Evolutionary conservation across 129 eudicot genomes (phyloP), one percentile per base, ranked within the genome.

Genomic region (Artemisia tridentata): DNA sequence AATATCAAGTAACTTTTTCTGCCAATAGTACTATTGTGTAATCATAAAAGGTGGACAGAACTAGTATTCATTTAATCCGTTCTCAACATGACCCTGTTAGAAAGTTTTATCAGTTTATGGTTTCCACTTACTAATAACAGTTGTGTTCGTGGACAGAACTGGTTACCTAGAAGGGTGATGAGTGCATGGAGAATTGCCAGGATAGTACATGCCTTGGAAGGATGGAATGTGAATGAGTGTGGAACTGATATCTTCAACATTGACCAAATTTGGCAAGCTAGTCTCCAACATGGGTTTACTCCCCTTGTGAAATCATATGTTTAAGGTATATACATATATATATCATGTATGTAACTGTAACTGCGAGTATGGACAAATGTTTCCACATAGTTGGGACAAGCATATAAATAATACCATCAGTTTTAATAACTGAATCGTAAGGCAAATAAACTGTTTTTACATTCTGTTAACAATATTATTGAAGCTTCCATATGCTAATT

Each of bases 91-190:
- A 27, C 31, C 41, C 41, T 4, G 41, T 31, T 31, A 31, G 41
- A 31, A 31, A 31, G 41, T 5, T 31, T 31, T 4, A 31, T 31
- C 17, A 31, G n/a, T 15, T 62, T 19, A 14, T 0, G 4, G 13
- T 7, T 1, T 15, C 14, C 11, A 3, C 53, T 11, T 14, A 70
- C 14, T 8, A 11, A 21, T 9, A 55, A 23, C 46, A 12, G 20
- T 74, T 20, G 3, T 21, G 0, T 29, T 51, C 64, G 10, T 9
- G 41, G 6, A 50, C 82, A 90, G 95, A 87, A 90, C 65, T 90
- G 97, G 97, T 68, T 90, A 80, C 95, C 97, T 55, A 84, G 97
- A 76, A 83, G 87, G 78, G 97, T 81, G 62, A 83, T 90, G 89
- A 90, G 97, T 63, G 97, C 91, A 31, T 82, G 88, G 87, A 84